These are phyloP conservation scores for Fomitopsis pulvina DNA, from an alignment of 768 basidiomycete species.

Conservation along the genomic window DNA sequence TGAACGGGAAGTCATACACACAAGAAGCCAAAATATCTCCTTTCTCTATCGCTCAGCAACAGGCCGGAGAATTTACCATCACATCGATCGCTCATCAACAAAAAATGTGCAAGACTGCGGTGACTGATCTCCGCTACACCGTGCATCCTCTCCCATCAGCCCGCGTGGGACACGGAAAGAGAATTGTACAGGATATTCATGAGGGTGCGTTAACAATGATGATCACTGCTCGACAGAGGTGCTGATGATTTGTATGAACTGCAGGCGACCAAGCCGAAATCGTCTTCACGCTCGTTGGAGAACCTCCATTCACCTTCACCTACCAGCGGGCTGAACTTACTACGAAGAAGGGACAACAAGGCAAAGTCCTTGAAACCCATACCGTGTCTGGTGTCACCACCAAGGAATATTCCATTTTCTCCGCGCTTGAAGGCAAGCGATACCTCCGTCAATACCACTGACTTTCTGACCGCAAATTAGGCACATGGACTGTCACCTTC, in stretches of 20 bases:
- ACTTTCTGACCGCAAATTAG: conserved; percentile 31
- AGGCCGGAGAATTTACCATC: conserved; percentile 79
- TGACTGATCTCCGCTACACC: conserved; percentile 64
- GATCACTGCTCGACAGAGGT: not conserved
- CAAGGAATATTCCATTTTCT: conserved; percentile 84
- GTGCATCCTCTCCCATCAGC: conserved; percentile 87
- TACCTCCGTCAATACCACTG: too few relatives aligned
- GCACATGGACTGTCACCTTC: conserved; percentile 89
- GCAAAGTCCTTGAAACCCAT: conserved; percentile 86
- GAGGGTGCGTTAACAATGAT: conserved; percentile 53
- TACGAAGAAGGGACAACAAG: conserved; percentile 60
- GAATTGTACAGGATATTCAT: conserved; percentile 78
- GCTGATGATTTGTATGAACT: not conserved
- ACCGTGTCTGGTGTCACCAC: conserved; percentile 75
- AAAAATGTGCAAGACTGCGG: conserved; percentile 81
- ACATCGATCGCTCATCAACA: conserved; percentile 88
- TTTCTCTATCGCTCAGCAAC: conserved; percentile 80
- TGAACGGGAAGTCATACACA: conserved; percentile 67
- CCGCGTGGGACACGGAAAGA: conserved; percentile 80
- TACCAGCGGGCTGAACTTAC: conserved; percentile 80
- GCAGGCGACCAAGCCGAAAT: conserved; percentile 92
- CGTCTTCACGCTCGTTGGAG: conserved; percentile 80
- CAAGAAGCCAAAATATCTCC: conserved; percentile 76
- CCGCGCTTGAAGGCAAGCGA: conserved; percentile 83
- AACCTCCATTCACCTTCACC: conserved; percentile 94